These are phyloP conservation scores for Eragrostis tef DNA, from an alignment of 202 grass and related monocot genomes.

Conservation along the genomic window DNA sequence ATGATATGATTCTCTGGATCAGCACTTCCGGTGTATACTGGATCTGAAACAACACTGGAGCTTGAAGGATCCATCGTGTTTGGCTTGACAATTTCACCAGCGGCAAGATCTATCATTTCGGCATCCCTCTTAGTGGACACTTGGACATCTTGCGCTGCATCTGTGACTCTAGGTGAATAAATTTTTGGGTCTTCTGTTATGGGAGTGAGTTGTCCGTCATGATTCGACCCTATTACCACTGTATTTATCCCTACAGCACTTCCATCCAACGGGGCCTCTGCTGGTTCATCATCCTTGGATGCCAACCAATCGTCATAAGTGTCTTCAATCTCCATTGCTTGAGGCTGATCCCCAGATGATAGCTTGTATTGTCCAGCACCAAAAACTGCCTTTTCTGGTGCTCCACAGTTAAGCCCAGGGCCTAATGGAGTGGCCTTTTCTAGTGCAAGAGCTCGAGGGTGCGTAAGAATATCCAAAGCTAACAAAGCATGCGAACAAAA, in stretches of 20 bases:
- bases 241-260: slow-evolving; percentile 25
- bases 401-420: slow-evolving; percentile 29
- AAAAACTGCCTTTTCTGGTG: slow-evolving; percentile 42
- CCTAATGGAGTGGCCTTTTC: slow-evolving; percentile 43
- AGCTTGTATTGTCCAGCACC: slow-evolving; percentile 33
- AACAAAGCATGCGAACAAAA: slow-evolving; percentile 72
- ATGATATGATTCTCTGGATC: slow-evolving; percentile 26
- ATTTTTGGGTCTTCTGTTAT: slow-evolving; percentile 42
- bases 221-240: background rate
- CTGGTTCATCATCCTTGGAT: slow-evolving; percentile 50
- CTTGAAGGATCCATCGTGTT: slow-evolving; percentile 30
- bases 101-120: slow-evolving; percentile 41
- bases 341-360: slow-evolving; percentile 9
- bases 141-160: slow-evolving; percentile 33
- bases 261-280: slow-evolving; percentile 23
- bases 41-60: slow-evolving; percentile 19
- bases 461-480: slow-evolving; percentile 80
- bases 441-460: slow-evolving; percentile 73
- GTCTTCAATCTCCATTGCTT: slow-evolving; percentile 57
- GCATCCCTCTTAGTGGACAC: slow-evolving; percentile 43
- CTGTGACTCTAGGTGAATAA: slow-evolving; percentile 18
- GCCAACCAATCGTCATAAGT: slow-evolving; percentile 57
- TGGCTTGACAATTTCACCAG: slow-evolving; percentile 35
- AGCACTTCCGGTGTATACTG: slow-evolving; percentile 15
- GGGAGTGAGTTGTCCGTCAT: slow-evolving; percentile 29